Evolutionary conservation across 768 basidiomycete genomes (phyloP).

Genomic region (Leccinum boreale): DNA sequence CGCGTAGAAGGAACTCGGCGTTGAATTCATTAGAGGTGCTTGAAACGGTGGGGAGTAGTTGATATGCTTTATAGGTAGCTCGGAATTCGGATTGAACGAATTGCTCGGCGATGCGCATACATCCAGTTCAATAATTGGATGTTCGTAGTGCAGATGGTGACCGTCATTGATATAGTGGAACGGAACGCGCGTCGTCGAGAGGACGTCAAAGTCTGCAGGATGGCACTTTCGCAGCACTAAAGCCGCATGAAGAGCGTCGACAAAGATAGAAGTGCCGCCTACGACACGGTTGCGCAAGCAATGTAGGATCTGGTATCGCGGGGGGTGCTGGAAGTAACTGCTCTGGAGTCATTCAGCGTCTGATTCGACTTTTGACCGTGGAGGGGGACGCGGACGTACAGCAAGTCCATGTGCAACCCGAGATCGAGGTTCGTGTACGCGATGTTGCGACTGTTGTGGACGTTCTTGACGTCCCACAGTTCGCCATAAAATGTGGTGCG

Average conservation of each 20-base stretch:
- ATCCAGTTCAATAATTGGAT: conserved; percentile 73
- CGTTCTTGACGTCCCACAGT: conserved; percentile 83
- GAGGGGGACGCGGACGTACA: conserved; percentile 50
- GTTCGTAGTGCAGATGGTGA: conserved; percentile 71
- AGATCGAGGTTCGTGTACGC: conserved; percentile 92
- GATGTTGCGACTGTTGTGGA: conserved; percentile 77
- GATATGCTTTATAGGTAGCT: conserved; percentile 52
- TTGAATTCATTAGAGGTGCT: conserved; percentile 59
- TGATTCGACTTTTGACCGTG: not conserved
- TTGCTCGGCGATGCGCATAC: conserved; percentile 12
- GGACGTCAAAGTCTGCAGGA: conserved; percentile 52
- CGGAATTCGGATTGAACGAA: not conserved
- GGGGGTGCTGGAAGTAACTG: conserved; percentile 90
- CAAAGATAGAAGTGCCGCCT: conserved; percentile 85
- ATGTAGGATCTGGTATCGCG: conserved; percentile 89
- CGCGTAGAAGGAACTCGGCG: conserved; percentile 54
- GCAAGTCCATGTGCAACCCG: conserved; percentile 87
- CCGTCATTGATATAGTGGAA: conserved; percentile 93
- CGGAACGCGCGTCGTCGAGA: conserved; percentile 64
- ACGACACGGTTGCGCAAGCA: conserved; percentile 80
- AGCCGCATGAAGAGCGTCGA: conserved; percentile 73
- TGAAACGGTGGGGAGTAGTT: conserved; percentile 98
- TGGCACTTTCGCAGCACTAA: conserved; percentile 42
- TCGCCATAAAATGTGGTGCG: conserved; percentile 87
- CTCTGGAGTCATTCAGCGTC: conserved; percentile 2